Base-by-base conservation (phyloP, 2,329 filamentous ascomycete genomes). In the Ilyonectria destructans region DNA sequence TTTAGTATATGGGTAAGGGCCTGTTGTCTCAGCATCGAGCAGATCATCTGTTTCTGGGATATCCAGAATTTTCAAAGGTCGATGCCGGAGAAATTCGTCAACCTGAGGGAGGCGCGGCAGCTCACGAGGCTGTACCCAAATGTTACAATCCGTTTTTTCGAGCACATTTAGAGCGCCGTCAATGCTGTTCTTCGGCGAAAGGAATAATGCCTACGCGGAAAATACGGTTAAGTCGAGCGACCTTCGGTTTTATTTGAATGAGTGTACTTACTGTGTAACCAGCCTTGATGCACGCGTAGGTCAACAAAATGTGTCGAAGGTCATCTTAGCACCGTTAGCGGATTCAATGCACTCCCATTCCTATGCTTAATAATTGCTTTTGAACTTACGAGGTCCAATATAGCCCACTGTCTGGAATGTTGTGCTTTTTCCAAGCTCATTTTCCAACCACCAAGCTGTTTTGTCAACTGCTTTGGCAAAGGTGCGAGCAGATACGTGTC, bases 171-270 rank as follows among this genome's bases (percentile, higher is more conserved):
- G 21, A 0, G 79, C 77, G 0, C 77, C 81, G 13, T 77, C 75
- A 0, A 76, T 64, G 23, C 72, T 82, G 45, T 83, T 83, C 48
- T 78, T 75, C 1, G 78, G 78, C 0, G 81, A 82, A 3, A 77
- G 68, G 23, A 82, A 78, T 2, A 82, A 68, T 0, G 78, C 73
- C 80, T 81, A n/a, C 21, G 3, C 0, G 15, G 43, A 58, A 12
- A 26, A 29, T 10, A 37, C 8, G 12, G 13, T 19, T 35, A 26
- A 15, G 13, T 23, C n/a, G 3, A 26, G 26, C 19, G 13, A 17
- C 15, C 15, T 31, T 31, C 15, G 4, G 2, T 1, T 8, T 19
- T 17, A 13, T 8, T 9, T 3, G 13, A 29, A 12, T 6, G 10
- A 2, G 8, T 37, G 2, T 19, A 12, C 75, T 62, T 69, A 80